Evolutionary conservation across 2,329 filamentous ascomycete genomes (phyloP).

Genomic region (Penicillium sp.): DNA sequence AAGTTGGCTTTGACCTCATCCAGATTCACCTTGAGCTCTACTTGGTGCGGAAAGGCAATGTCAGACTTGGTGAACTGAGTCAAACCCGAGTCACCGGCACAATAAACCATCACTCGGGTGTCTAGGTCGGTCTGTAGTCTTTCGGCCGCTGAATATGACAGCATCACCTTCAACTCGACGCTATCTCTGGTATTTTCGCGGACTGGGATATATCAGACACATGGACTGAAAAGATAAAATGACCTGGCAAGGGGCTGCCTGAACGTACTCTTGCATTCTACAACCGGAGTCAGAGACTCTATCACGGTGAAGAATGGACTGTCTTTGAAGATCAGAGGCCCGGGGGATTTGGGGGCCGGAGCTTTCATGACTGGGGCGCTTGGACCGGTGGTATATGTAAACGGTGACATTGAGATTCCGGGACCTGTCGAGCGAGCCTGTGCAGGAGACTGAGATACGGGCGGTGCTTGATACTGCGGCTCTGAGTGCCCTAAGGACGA

Average conservation of each 20-base stretch:
- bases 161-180: slow-evolving; percentile 59
- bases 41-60: slow-evolving; percentile 86
- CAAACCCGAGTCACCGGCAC: slow-evolving; percentile 63
- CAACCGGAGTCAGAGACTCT: slow-evolving; percentile 63
- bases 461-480: slow-evolving; percentile 28
- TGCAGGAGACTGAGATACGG: slow-evolving; percentile 26
- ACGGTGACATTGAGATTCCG: slow-evolving; percentile 34
- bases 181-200: slow-evolving; percentile 62
- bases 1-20: slow-evolving; percentile 91
- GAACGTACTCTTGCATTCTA: slow-evolving; percentile 70
- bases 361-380: slow-evolving; percentile 2
- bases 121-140: slow-evolving; percentile 62
- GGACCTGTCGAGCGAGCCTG: slow-evolving; percentile 30
- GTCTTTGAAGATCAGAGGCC: slow-evolving; percentile 62
- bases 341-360: slow-evolving; percentile 37
- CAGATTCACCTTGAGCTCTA: slow-evolving; percentile 87
- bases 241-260: neutral
- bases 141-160: slow-evolving; percentile 56
- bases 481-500: slow-evolving; percentile 25
- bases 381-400: slow-evolving; percentile 32
- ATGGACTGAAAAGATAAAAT: neutral
- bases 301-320: slow-evolving; percentile 84
- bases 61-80: slow-evolving; percentile 64
- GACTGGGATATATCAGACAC: slow-evolving; percentile 43
- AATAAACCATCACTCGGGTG: slow-evolving; percentile 79